Base-by-base conservation (phyloP, 371 early-diverging fungal species). In the Dichotomocladium elegans region DNA sequence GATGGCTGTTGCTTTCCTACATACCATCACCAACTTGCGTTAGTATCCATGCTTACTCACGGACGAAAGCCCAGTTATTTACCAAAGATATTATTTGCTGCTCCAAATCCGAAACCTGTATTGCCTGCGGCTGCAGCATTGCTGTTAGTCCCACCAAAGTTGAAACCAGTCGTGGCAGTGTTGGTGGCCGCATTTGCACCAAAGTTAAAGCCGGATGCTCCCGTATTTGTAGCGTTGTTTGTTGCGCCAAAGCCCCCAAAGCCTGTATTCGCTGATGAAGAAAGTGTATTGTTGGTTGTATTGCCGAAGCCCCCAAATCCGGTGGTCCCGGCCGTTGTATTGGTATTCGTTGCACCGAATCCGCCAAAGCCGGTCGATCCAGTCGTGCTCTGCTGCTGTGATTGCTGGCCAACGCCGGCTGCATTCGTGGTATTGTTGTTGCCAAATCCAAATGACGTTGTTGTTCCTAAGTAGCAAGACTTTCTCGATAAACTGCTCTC, bases 131-230 rank as follows among this genome's bases (percentile, higher is more conserved):
- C 45, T 44, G 27, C 28, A 27, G 27, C 19, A 14, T 44, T 44
- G 5, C 14, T 35, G 7, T 31, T 31, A 25, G 31, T 15, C 29
- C 28, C 41, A 26, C 56, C 56, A 17, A 55, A 50, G 29, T 48
- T 48, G 25, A 41, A 35, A 5, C 41, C 44, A 26, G 57, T 43
- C 8, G 55, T 24, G n/a, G 58, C 7, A 19, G 47, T 11, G 22
- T 14, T 47, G 17, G 8, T 47, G 30, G 37, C 21, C n/a, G n/a
- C 28, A 17, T 44, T 40, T 6, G 28, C 31, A 41, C 53, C 48
- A 41, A 58, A 53, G 25, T 61, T 56, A 35, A 64, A 60, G 26
- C 57, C 61, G 19, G 48, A 17, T 29, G 41, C 28, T n/a, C 24
- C 50, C 21, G 43, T 43, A 29, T 24, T 41, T 42, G 24, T 37